Evolutionary conservation across 208 protist genomes (phyloP), one percentile per base, ranked within the genome.

Genomic region (Trypanosomatidae sp.): DNA sequence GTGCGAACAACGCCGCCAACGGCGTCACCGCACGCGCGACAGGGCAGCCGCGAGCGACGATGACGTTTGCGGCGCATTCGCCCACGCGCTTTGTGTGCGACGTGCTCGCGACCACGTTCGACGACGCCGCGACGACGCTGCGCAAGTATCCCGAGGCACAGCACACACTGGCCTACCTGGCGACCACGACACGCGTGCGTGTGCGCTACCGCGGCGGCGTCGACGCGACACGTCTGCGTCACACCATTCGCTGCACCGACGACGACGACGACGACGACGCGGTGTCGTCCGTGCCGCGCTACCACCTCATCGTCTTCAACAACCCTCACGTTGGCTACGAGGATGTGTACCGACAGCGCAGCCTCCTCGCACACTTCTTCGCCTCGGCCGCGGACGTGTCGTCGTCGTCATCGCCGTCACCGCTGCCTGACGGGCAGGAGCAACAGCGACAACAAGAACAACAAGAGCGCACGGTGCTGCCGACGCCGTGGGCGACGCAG

Each of bases 281-380:
- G 22, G 8, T 6, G 1, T 11, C 38, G 10, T n/a, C 8, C 2
- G 22, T 40, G n/a, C 20, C 23, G 10, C 26, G 37, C 13, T 57
- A 28, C 16, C 59, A 72, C 30, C 40, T 74, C 2, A 24, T 72
- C 27, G 30, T 70, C 18, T 78, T 78, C 48, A 78, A 78, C 53
- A 78, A 79, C 25, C 70, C 70, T 0, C 70, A 79, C 50, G 57
- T 70, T 15, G 70, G 70, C 13, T 48, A 65, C 6, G 64, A 79
- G 47, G 66, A 79, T 27, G 43, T 72, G 13, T 63, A 66, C 32
- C 58, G 61, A 25, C 65, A 76, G 28, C 61, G 64, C 26, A 32
- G 54, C 3, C 49, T 72, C 4, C 45, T 66, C 23, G 56, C 65
- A 2, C 68, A 79, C 44, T 67, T 66, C 45, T 69, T 79, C 42